Base-by-base conservation (phyloP, 2,329 filamentous ascomycete species). In the Podosphaera xanthii region DNA sequence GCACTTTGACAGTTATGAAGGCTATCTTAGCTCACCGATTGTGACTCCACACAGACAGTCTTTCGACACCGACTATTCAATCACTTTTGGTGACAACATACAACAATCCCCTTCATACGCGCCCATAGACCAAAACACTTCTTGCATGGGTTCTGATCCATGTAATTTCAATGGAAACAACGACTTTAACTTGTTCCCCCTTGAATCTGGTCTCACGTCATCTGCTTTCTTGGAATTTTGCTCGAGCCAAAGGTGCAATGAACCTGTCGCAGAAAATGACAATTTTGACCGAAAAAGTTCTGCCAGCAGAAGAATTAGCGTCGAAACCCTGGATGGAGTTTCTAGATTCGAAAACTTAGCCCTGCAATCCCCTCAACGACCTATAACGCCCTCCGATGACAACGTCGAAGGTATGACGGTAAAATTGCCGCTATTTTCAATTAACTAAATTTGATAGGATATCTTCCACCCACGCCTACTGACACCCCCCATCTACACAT, bases 401-500 rank as follows among this genome's bases (percentile, higher is more conserved):
- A 78, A 78, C 70, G 75, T 71, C 66, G 72, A 73, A 65, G 74
- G 83, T 85, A 73, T 72, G 80, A 22, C 2, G 10, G 7, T 22
- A 14, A 31, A 14, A 14, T n/a, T 49, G n/a, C 12, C 58, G 30
- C 58, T 9, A n/a, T 49, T 31, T 46, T 22, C 10, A n/a, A 10
- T 14, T 33, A 55, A 52, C 64, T 67, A 58, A 68, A 53, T 42
- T 12, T 66, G 50, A 72, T 63, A 82, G 82, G 73, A 63, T 83
- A 80, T 65, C 79, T 80, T 63, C 83, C 83, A 60, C 77, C 82
- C 53, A 87, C 84, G 35, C 83, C 84, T 58, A 78, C 77, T 65
- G 79, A 81, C 58, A 85, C 81, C 30, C 82, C 83, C 50, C 75
- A 76, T 62, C 71, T 76, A 61, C 71, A 72, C 57, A 66, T 63